Evolutionary conservation across 331 rosid genomes (phyloP).

Genomic region (Dryas integrifolia): DNA sequence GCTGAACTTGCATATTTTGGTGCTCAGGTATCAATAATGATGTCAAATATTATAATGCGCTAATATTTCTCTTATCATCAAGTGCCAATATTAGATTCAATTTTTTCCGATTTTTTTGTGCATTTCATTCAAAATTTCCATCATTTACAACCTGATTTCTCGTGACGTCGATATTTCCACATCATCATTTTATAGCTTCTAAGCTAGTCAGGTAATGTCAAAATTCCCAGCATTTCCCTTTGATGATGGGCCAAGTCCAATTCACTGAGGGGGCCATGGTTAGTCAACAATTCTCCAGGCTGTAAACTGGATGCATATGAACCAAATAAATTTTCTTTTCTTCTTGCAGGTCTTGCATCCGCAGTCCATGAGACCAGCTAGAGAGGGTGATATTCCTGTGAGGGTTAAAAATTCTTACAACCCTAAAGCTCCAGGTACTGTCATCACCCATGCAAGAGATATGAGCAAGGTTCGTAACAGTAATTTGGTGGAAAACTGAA

Average conservation of each 20-base stretch:
- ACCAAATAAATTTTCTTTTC: neutral
- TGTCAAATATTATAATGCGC: neutral
- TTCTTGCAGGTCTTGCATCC: constrained; percentile 86
- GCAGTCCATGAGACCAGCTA: constrained; percentile 98
- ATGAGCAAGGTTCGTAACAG: constrained; percentile 70
- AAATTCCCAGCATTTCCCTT: neutral
- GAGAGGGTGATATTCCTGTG: constrained; percentile 94
- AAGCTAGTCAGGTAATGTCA: neutral
- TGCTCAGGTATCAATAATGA: constrained; percentile 68
- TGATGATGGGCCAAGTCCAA: neutral
- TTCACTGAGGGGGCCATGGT: too few relatives aligned
- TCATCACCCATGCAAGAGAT: constrained; percentile 79
- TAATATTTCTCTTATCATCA: neutral
- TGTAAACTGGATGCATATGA: neutral
- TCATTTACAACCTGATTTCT: neutral
- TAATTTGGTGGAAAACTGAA: constrained; percentile 17
- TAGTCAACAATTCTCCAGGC: neutral
- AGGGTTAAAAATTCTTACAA: constrained; percentile 97
- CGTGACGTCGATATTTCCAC: neutral
- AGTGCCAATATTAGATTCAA: neutral
- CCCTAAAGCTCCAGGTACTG: constrained; percentile 91
- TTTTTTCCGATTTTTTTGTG: neutral
- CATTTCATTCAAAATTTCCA: neutral
- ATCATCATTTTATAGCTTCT: neutral
- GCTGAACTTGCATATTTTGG: constrained; percentile 99